These are phyloP conservation scores for Alternaria burnsii DNA, from an alignment of 2,329 filamentous ascomycete species.

Conservation along the genomic window DNA sequence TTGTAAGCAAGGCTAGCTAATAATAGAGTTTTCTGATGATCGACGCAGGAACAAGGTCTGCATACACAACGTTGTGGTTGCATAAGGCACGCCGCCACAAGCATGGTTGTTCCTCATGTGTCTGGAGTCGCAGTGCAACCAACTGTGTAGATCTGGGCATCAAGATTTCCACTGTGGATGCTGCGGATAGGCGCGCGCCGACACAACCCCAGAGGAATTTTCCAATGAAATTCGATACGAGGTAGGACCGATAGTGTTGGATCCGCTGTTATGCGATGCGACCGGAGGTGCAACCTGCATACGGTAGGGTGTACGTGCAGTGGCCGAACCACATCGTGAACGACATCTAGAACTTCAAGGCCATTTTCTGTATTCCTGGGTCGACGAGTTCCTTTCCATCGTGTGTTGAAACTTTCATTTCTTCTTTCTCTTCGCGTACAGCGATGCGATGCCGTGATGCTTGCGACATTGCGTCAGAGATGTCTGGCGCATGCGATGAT, in stretches of 20 bases:
- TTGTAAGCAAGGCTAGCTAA: constrained; percentile 4
- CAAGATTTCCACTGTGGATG: not conserved
- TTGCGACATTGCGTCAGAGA: not conserved
- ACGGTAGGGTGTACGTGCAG: not conserved
- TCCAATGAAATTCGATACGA: constrained; percentile 8
- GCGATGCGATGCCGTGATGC: not conserved
- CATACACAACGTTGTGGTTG: not conserved
- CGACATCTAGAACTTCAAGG: not conserved
- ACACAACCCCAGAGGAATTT: not conserved
- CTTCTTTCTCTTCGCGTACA: not conserved
- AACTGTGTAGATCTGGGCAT: not conserved
- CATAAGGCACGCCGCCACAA: not conserved
- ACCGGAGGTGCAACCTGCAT: constrained; percentile 1
- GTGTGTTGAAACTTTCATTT: not conserved
- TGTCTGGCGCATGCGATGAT: not conserved
- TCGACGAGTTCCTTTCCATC: not conserved
- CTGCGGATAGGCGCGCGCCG: not conserved
- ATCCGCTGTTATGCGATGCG: not conserved
- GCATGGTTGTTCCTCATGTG: not conserved
- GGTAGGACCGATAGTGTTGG: constrained; percentile 7
- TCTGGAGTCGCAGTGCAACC: not conserved
- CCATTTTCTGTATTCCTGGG: not conserved
- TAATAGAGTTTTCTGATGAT: constrained; percentile 5
- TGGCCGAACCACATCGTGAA: constrained; percentile 2
- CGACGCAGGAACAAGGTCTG: constrained; percentile 4